Evolutionary conservation across 2,329 filamentous ascomycete genomes (phyloP), one percentile per base, ranked within the genome.

Genomic region (Xylariales sp.): DNA sequence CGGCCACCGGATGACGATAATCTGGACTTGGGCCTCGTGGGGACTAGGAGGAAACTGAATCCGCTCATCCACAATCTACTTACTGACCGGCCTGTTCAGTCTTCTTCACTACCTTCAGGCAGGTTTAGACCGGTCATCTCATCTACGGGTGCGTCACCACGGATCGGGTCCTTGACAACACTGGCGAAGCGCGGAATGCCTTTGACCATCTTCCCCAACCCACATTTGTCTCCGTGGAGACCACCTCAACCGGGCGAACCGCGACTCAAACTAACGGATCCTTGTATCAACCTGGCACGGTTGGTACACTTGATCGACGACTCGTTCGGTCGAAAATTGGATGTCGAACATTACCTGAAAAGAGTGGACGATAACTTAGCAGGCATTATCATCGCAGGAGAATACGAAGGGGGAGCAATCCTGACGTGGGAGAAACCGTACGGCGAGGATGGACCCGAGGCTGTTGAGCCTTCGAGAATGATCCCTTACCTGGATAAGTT

Each of bases 401-500:
- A 95, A 56, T 98, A 98, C 63, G 93, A 98, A 70, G 93, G 93
- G 39, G 90, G 88, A 1, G 93, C 93, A 2, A 85, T 98, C 32
- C 69, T 97, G 15, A 98, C 93, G 0, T 98, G 93, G 93, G 93
- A 98, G 65, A 74, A 74, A 22, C 88, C 90, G 0, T 74, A 70
- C 1, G 78, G 71, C 0, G 65, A 79, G 15, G 65, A 68, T 32
- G 74, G 80, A 38, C 72, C 79, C 61, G 71, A 55, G 57, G 75
- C 62, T 44, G 67, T 76, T 43, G 64, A 70, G 14, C 72, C 73
- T 25, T 73, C 73, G 1, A 76, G 86, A 8, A 76, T 88, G 51
- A 86, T 98, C 0, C 93, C 93, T 0, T 98, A 98, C 59, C 74
- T 98, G 21, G 93, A 98, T 64, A 98, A 98, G 61, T 97, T 98